A percentile compares a stretch with the other conserved stretches of the same genome.
Conservation (phyloP, 495 filamentous ascomycete species). For the Penicillium egyptiacum region DNA sequence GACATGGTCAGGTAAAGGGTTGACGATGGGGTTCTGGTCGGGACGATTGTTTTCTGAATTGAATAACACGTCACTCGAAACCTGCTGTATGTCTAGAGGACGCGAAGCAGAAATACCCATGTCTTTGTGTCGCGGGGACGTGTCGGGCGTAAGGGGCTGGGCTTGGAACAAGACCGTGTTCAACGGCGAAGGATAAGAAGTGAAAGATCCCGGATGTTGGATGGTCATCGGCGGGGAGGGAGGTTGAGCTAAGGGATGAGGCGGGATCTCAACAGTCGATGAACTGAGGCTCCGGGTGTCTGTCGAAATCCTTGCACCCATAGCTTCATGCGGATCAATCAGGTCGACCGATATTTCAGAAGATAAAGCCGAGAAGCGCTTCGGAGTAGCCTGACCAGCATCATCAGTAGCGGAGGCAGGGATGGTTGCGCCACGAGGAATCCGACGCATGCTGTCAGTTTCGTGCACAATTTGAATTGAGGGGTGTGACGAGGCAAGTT, state of each 20-base stretch:
- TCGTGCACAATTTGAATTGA: conserved; percentile 58
- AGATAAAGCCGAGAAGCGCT: conserved; percentile 66
- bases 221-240: conserved; percentile 79
- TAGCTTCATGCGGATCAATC: conserved; percentile 50
- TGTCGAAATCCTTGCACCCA: conserved; percentile 35
- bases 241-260: conserved; percentile 68
- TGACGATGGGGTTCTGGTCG: conserved; percentile 12
- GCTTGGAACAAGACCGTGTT: conserved; percentile 42
- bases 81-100: conserved; percentile 31
- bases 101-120: conserved; percentile 20
- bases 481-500: conserved; percentile 43
- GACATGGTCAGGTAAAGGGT: conserved; percentile 56
- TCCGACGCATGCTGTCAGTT: conserved; percentile 57
- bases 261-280: conserved; percentile 54
- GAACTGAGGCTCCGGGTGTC: conserved; percentile 38
- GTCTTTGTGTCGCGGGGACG: conserved; percentile 43
- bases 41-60: conserved; percentile 36
- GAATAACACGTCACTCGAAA: conserved; percentile 41
- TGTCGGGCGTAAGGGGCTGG: conserved; percentile 52
- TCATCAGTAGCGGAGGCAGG: conserved; percentile 33
- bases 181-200: conserved; percentile 36
- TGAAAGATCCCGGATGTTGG: conserved; percentile 56
- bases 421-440: conserved; percentile 46
- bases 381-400: conserved; percentile 20
- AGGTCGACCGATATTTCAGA: conserved; percentile 76